Evolutionary conservation across 2,329 filamentous ascomycete genomes (phyloP).

Genomic region (Aspergillus chevalieri): DNA sequence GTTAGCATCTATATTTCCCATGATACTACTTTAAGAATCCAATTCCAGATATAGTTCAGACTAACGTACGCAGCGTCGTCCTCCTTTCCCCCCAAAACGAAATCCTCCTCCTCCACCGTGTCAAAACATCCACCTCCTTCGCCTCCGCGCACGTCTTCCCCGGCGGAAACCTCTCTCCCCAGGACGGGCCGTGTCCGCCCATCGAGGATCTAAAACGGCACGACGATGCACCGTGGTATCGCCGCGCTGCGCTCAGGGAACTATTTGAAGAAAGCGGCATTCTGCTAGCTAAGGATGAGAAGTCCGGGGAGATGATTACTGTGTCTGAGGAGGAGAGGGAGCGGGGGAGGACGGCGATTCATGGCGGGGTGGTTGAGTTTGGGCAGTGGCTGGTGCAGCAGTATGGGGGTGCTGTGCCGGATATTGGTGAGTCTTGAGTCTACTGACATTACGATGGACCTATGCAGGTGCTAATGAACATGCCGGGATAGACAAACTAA

Average conservation of each 20-base stretch:
- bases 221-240: conserved; percentile 64
- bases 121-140: conserved; percentile 75
- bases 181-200: conserved; percentile 61
- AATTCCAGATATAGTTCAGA: background rate
- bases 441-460: background rate
- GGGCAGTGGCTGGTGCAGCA: conserved; percentile 53
- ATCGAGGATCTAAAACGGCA: conserved; percentile 54
- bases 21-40: too few relatives aligned
- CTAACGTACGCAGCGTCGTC: conserved; percentile 56
- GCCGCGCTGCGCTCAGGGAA: conserved; percentile 80
- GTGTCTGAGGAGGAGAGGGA: conserved; percentile 57
- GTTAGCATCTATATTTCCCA: conserved; percentile 27
- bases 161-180: conserved; percentile 69
- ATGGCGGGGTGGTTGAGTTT: conserved; percentile 62
- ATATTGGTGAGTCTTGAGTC: conserved; percentile 47
- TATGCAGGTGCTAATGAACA: background rate
- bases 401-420: conserved; percentile 38
- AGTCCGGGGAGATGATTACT: conserved; percentile 50
- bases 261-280: conserved; percentile 95
- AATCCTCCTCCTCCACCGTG: conserved; percentile 79
- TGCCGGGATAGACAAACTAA: conserved; percentile 50
- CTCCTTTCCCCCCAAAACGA: conserved; percentile 82
- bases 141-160: conserved; percentile 93
- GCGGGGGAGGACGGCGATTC: conserved; percentile 61
- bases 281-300: conserved; percentile 55